These are phyloP conservation scores for Pythium sukuiense DNA, from an alignment of 352 stramenopile species.

Conservation along the genomic window DNA sequence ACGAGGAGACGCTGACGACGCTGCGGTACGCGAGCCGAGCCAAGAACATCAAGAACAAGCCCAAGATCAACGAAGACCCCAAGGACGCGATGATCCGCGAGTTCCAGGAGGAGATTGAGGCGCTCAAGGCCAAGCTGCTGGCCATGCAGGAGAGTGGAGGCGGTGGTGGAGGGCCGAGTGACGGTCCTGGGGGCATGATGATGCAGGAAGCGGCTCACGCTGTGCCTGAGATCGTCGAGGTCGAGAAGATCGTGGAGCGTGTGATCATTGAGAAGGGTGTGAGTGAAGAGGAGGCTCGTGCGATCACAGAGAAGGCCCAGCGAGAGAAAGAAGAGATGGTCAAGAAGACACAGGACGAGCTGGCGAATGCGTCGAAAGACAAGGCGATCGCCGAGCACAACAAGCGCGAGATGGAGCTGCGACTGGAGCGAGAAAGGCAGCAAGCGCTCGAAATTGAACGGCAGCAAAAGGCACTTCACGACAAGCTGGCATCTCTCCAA, in stretches of 20 bases:
- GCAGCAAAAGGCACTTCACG: constrained; percentile 77
- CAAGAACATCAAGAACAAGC: constrained; percentile 99
- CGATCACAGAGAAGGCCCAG: constrained; percentile 69
- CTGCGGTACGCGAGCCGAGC: constrained; percentile 96
- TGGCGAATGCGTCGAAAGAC: constrained; percentile 71
- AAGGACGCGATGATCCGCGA: constrained; percentile 98
- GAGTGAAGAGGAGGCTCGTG: constrained; percentile 74
- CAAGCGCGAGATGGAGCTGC: constrained; percentile 83
- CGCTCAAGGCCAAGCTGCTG: constrained; percentile 84
- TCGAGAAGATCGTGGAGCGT: constrained; percentile 85
- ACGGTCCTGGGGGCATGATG: not conserved
- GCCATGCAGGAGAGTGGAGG: constrained; percentile 52
- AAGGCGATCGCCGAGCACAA: constrained; percentile 84
- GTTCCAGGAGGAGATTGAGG: constrained; percentile 96
- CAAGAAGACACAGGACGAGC: constrained; percentile 65
- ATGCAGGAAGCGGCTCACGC: constrained; percentile 6
- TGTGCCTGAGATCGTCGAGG: constrained; percentile 55
- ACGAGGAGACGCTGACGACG: constrained; percentile 94
- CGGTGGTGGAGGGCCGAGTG: constrained; percentile 9
- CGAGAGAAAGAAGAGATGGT: constrained; percentile 78
- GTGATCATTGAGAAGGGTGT: constrained; percentile 84
- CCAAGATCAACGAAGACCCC: constrained; percentile 98
- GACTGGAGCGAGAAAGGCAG: constrained; percentile 88
- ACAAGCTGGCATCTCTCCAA: constrained; percentile 91
- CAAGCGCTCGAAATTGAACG: constrained; percentile 60